phyloP scores from a whole-genome alignment of 768 basidiomycete species.

The Hygrophorus russula region DNA sequence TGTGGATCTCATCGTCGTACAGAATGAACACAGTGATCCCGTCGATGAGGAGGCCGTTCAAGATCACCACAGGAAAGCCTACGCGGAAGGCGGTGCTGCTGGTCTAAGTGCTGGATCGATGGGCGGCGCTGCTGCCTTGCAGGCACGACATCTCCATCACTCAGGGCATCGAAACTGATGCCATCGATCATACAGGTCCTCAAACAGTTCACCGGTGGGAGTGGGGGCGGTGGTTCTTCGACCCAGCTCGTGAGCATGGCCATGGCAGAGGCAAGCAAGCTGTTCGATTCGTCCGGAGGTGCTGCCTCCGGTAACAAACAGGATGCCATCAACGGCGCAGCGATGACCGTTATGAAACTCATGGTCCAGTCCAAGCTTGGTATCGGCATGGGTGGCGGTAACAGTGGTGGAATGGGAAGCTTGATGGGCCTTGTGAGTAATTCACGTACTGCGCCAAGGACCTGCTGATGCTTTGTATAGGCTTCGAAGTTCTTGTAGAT shows the following conservation, averaged over 20 bases:
- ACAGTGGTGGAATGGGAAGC: constrained; percentile 53
- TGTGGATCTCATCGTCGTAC: constrained; percentile 5
- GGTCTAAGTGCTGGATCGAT: constrained; percentile 49
- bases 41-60: constrained; percentile 58
- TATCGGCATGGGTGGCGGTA: constrained; percentile 30
- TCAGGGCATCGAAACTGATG: too few species aligned
- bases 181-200: constrained; percentile 30
- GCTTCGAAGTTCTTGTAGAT: constrained; percentile 17
- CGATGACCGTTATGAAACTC: constrained; percentile 78
- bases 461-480: constrained; percentile 7
- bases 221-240: constrained; percentile 31
- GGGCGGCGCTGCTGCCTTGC: constrained; percentile 70
- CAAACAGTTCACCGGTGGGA: constrained; percentile 57
- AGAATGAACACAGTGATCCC: constrained; percentile 46
- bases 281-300: constrained; percentile 63
- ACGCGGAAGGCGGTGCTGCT: constrained; percentile 37
- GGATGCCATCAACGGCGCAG: constrained; percentile 76
- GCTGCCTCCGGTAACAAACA: constrained; percentile 63
- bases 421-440: constrained; percentile 50
- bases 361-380: constrained; percentile 59
- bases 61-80: constrained; percentile 51
- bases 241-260: constrained; percentile 75
- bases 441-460: background rate
- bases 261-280: constrained; percentile 70
- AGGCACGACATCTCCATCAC: constrained; percentile 27